Conservation (phyloP, 257 asterid genomes). For the Catharanthus roseus region DNA sequence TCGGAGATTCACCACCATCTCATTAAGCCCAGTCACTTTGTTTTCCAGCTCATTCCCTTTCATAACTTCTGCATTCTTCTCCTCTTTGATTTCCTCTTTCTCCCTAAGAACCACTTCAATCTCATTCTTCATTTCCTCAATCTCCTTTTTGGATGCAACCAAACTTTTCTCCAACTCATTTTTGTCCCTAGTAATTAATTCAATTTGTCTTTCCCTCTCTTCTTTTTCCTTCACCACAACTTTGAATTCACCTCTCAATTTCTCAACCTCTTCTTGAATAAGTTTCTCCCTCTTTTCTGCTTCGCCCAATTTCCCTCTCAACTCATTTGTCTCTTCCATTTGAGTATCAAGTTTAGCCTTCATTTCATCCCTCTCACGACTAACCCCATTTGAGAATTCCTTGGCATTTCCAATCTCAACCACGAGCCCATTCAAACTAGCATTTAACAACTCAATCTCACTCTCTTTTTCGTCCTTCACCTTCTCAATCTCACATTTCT, state of each 20-base stretch:
- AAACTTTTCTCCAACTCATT: slow-evolving; percentile 34
- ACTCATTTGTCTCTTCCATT: slow-evolving; percentile 27
- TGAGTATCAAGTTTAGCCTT: slow-evolving; percentile 30
- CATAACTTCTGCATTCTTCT: slow-evolving; percentile 30
- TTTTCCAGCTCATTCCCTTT: slow-evolving; percentile 47
- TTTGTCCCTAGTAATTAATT: slow-evolving; percentile 30
- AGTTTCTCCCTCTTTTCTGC: slow-evolving; percentile 32
- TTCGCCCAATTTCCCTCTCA: slow-evolving; percentile 35
- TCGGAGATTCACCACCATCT: slow-evolving; percentile 33
- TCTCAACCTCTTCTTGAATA: slow-evolving; percentile 29
- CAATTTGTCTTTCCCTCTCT: slow-evolving; percentile 36
- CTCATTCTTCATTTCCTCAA: slow-evolving; percentile 36
- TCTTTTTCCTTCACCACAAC: slow-evolving; percentile 30
- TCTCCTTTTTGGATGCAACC: slow-evolving; percentile 24
- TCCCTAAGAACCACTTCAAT: slow-evolving; percentile 30
- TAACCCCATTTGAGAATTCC: slow-evolving; percentile 26
- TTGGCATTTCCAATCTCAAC: slow-evolving; percentile 34
- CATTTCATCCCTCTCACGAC: slow-evolving; percentile 46
- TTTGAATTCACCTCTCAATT: slow-evolving; percentile 28
- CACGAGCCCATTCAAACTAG: slow-evolving; percentile 29
- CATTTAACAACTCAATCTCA: slow-evolving; percentile 35
- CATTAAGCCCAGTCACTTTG: slow-evolving; percentile 36
- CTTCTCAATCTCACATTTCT: slow-evolving; percentile 34
- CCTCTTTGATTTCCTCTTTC: slow-evolving; percentile 45
- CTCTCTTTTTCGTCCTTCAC: slow-evolving; percentile 27